These are phyloP conservation scores for Trichocomaceae sp. DNA, from an alignment of 2,329 filamentous ascomycete genomes.

Conservation along the genomic window DNA sequence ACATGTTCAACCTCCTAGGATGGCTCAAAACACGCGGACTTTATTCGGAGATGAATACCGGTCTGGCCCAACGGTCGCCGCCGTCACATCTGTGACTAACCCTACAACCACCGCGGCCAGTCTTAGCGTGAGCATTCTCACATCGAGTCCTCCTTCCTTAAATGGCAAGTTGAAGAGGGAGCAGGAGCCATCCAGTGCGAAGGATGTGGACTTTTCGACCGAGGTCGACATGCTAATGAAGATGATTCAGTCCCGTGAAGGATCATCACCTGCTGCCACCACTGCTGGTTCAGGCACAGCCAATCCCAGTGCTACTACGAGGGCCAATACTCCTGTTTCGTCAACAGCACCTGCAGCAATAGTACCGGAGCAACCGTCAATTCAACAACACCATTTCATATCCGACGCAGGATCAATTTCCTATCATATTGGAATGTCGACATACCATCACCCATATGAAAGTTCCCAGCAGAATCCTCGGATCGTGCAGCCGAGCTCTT, in stretches of 20 bases:
- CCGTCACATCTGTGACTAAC: not conserved
- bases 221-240: slow-evolving; percentile 85
- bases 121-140: not conserved
- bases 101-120: not conserved
- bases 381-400: slow-evolving; percentile 29
- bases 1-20: not conserved
- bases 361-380: slow-evolving; percentile 20
- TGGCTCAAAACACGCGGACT: slow-evolving; percentile 1
- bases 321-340: slow-evolving; percentile 14
- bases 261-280: slow-evolving; percentile 16
- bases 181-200: slow-evolving; percentile 12
- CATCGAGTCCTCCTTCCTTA: not conserved
- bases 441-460: slow-evolving; percentile 21
- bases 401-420: slow-evolving; percentile 16
- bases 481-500: not conserved
- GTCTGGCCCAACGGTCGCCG: not conserved
- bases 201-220: slow-evolving; percentile 63
- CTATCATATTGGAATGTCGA: slow-evolving; percentile 14
- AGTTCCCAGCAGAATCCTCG: slow-evolving; percentile 25
- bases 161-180: slow-evolving; percentile 4
- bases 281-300: not conserved
- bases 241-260: slow-evolving; percentile 59
- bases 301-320: not conserved
- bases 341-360: slow-evolving; percentile 14
- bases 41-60: slow-evolving; percentile 4